Conservation (phyloP, 345 rosid species). For the Hypericum androsaemum region DNA sequence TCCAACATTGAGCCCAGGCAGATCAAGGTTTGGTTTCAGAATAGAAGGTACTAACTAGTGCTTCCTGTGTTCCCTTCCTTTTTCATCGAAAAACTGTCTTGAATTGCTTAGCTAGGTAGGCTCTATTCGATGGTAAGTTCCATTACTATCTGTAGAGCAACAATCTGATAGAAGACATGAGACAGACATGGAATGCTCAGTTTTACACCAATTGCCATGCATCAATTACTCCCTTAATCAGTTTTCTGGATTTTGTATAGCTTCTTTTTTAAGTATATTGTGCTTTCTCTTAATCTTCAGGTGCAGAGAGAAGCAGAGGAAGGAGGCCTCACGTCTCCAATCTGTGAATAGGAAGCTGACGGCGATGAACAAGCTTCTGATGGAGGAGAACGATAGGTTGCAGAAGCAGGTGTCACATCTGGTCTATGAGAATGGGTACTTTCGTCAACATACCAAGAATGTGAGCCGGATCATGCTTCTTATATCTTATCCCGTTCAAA, state of each 20-base stretch:
- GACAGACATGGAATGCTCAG: no score
- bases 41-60: conserved; percentile 54
- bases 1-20: conserved; percentile 97
- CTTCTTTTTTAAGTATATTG: no score
- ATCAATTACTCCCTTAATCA: no score
- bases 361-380: conserved; percentile 97
- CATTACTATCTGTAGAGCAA: no score
- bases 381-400: conserved; percentile 99
- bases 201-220: no score
- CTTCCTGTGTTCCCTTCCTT: background rate
- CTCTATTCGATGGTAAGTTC: no score
- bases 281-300: conserved; percentile 33
- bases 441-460: conserved; percentile 85
- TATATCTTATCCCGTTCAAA: background rate
- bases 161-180: no score
- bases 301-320: conserved; percentile 98
- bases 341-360: conserved; percentile 91
- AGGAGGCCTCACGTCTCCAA: conserved; percentile 96
- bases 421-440: conserved; percentile 96
- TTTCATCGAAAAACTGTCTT: no score
- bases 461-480: conserved; percentile 26
- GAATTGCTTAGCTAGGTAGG: no score
- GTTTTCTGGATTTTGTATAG: no score
- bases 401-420: conserved; percentile 98
- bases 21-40: conserved; percentile 99